Base-by-base conservation (phyloP, 2,329 filamentous ascomycete genomes). In the Paraphoma chrysanthemicola region DNA sequence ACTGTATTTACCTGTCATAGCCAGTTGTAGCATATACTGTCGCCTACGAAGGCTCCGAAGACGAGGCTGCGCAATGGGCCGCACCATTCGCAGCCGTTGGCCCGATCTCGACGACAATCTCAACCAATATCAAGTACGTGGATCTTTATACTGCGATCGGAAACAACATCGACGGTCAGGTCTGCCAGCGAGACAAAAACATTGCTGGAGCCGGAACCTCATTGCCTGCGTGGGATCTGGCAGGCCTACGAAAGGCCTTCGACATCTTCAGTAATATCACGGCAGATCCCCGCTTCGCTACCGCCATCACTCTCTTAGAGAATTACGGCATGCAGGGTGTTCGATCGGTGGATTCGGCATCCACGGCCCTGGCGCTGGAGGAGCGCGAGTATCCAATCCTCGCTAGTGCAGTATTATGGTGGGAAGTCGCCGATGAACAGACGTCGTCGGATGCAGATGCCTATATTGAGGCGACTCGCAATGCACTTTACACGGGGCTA, bases 311-410 rank as follows among this genome's bases (percentile, higher is more conserved):
- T 0, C 59, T 69, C 3, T 17, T 67, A 14, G 67, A 68, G 18
- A 67, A 67, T 10, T 69, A 68, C 44, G 62, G 62, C 10, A 67
- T 66, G 58, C 42, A 67, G 10, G 60, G 55, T 17, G 62, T 69
- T 16, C 38, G 50, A 0, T 51, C 53, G 10, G 42, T 66, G 3
- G 58, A 62, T 10, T 1, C 50, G 14, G 30, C 16, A 10, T 45
- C 52, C 2, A 68, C 63, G 10, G 56, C 64, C 3, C 30, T 67
- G 16, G 44, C 64, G 3, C 44, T 48, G 9, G 63, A 63, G 10
- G 66, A 69, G 41, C 79, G 83, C 3, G 60, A 66, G 2, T 77
- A 81, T 17, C 63, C 63, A 4, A 46, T 61, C 10, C 49, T 69
- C 9, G 53, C 62, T 0, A 61, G 53, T 12, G 56, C 60, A 12